Conservation (phyloP, 139 green algal species). For the Coelastrella sp. region DNA sequence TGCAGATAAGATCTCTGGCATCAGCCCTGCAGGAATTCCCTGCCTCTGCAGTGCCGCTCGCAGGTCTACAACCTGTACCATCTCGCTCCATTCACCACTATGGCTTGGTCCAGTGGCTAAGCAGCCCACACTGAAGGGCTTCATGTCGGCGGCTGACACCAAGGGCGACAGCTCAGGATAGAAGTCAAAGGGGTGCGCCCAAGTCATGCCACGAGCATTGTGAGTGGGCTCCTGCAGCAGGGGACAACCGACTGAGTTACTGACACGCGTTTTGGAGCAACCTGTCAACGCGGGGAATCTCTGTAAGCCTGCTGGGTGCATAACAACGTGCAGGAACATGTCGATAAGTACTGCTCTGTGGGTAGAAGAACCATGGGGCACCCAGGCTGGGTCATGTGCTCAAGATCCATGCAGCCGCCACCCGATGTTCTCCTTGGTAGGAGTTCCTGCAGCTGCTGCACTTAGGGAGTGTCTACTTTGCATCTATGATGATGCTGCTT, state of each 20-base stretch:
- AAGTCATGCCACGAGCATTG: slow-evolving; percentile 33
- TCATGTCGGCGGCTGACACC: background rate
- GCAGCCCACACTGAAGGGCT: slow-evolving; percentile 41
- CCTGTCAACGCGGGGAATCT: no score
- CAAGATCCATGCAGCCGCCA: no score
- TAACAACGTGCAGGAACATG: no score
- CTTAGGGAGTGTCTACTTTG: background rate
- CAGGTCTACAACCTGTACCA: slow-evolving; percentile 37
- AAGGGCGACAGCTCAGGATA: slow-evolving; percentile 12
- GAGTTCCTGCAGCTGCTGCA: no score
- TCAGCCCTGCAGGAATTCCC: slow-evolving; percentile 11
- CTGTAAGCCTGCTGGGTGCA: no score
- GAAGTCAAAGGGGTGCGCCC: slow-evolving; percentile 42
- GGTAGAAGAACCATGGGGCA: no score
- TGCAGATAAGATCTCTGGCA: background rate
- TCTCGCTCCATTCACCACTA: slow-evolving; percentile 21
- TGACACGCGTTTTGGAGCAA: no score
- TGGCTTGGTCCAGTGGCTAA: slow-evolving; percentile 7
- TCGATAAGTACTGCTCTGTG: no score
- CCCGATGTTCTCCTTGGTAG: no score
- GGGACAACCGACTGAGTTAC: no score
- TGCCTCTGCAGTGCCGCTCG: background rate
- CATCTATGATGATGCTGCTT: background rate
- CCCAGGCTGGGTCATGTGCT: no score
- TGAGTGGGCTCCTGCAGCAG: slow-evolving; percentile 29